Base-by-base conservation (phyloP, 306 rosid genomes). In the Corylus americana region DNA sequence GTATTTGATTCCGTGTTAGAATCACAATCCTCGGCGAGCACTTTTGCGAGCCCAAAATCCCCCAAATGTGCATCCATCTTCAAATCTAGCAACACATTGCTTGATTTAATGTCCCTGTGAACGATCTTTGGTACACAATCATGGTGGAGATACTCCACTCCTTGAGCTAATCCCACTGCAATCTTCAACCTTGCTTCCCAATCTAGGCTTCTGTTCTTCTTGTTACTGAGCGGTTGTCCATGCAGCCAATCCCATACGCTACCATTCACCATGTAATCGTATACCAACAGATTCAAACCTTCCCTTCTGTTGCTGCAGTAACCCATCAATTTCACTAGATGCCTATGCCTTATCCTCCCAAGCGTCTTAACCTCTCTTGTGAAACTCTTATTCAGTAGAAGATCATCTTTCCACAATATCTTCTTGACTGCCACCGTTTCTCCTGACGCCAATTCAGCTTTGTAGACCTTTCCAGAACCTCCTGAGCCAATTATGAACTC, bases 211-310 rank as follows among this genome's bases (percentile, higher is more conserved):
- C 59, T 87, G 80, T 84, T 92, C 71, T 83, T 84, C 83, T 90
- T 94, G 59, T 85, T 64, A 12, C 5, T 59, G 85, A 29, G 47
- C 66, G 89, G 91, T 67, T 85, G 81, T 44, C 85, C 87, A 79
- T 95, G 99, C 53, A 95, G 84, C 97, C 98, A 93, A 75, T 93
- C 99, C 97, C 97, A 95, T 5, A 91, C 81, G 71, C 99, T 95
- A 73, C 99, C 98, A 35, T 95, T 95, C 71, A 84, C 96, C 99
- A 95, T 91, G 77, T 86, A 89, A 78, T 93, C 98, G 66, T 95
- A 95, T 70, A 95, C 88, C 85, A 95, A 53, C 76, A 95, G 82
- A 88, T 93, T 93, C 81, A 89, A 86, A 55, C 90, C 89, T 29
- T 68, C 89, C 67, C 89, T 92, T 87, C 77, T 88, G 72, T 82